Evolutionary conservation across 2,329 filamentous ascomycete genomes (phyloP).

Genomic region (Diaporthe ampelina): DNA sequence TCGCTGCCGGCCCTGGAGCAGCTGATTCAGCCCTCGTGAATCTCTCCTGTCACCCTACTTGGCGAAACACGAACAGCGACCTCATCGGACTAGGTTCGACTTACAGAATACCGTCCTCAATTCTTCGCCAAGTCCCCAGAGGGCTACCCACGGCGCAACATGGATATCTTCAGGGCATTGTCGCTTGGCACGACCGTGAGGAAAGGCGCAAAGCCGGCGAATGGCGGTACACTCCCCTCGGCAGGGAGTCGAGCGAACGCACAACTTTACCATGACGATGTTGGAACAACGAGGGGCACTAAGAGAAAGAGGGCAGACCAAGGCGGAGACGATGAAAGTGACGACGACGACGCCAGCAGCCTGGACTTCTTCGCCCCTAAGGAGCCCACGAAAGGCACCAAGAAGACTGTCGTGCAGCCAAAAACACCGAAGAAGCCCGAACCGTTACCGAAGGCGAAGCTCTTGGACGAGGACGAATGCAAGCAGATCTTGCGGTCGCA

Average conservation of each 20-base stretch:
- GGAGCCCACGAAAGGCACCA: slow-evolving; percentile 28
- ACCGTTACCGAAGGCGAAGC: slow-evolving; percentile 50
- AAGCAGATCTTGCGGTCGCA: slow-evolving; percentile 82
- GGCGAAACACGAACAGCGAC: background rate
- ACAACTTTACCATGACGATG: slow-evolving; percentile 76
- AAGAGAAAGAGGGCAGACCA: slow-evolving; percentile 67
- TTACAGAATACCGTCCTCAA: background rate
- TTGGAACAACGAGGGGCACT: slow-evolving; percentile 58
- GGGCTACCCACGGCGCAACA: slow-evolving; percentile 49
- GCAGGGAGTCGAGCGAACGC: slow-evolving; percentile 75
- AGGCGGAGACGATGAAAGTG: slow-evolving; percentile 53
- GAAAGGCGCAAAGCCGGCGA: slow-evolving; percentile 55
- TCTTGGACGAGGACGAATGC: slow-evolving; percentile 78
- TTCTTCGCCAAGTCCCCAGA: background rate
- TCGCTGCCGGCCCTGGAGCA: background rate
- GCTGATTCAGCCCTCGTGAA: background rate
- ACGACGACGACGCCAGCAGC: slow-evolving; percentile 57
- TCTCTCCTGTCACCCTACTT: background rate
- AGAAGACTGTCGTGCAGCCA: slow-evolving; percentile 42
- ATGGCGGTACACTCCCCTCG: slow-evolving; percentile 66
- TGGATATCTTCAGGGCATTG: slow-evolving; percentile 82
- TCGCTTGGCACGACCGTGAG: slow-evolving; percentile 76
- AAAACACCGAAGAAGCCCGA: slow-evolving; percentile 44
- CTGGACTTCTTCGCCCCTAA: slow-evolving; percentile 72
- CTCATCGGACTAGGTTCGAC: background rate